These are phyloP conservation scores for Termitomyces sp. DNA, from an alignment of 768 basidiomycete genomes.

Conservation along the genomic window DNA sequence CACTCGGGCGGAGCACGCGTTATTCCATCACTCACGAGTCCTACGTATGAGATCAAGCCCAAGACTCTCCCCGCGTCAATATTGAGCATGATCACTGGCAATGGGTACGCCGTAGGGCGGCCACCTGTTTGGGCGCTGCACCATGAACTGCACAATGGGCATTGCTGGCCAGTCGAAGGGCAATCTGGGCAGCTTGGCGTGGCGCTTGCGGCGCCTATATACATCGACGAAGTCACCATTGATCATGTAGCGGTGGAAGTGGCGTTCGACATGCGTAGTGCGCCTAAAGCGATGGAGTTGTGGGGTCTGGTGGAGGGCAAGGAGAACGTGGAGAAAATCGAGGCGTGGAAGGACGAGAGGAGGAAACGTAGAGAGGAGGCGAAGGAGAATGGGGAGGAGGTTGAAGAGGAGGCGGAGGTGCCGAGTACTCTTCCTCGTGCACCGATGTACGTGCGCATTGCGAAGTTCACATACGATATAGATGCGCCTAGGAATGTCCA, in stretches of 20 bases:
- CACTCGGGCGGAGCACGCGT: conserved; percentile 78
- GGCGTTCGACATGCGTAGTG: conserved; percentile 75
- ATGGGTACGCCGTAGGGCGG: conserved; percentile 63
- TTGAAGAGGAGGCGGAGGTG: conserved; percentile 35
- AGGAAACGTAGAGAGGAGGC: conserved; percentile 30
- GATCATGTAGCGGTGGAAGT: conserved; percentile 87
- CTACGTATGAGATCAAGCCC: conserved; percentile 69
- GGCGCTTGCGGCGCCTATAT: conserved; percentile 67
- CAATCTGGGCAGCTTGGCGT: conserved; percentile 80
- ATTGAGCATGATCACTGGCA: conserved; percentile 56
- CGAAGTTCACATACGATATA: conserved; percentile 62
- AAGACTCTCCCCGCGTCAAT: conserved; percentile 44
- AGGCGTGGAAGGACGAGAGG: conserved; percentile 49
- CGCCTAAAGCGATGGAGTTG: conserved; percentile 84
- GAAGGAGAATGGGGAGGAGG: conserved; percentile 24
- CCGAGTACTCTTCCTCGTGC: conserved; percentile 45
- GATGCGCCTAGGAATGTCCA: conserved; percentile 64
- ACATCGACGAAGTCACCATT: conserved; percentile 74
- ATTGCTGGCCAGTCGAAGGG: conserved; percentile 93
- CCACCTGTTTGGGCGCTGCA: conserved; percentile 87
- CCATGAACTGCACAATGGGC: conserved; percentile 76
- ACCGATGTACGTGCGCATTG: conserved; percentile 59
- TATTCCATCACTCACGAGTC: conserved; percentile 80
- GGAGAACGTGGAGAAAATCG: conserved; percentile 64
- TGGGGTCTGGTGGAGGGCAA: conserved; percentile 85